Evolutionary conservation across 1,139 yeast species (phyloP).

Genomic region (Candida tetrigidarum): DNA sequence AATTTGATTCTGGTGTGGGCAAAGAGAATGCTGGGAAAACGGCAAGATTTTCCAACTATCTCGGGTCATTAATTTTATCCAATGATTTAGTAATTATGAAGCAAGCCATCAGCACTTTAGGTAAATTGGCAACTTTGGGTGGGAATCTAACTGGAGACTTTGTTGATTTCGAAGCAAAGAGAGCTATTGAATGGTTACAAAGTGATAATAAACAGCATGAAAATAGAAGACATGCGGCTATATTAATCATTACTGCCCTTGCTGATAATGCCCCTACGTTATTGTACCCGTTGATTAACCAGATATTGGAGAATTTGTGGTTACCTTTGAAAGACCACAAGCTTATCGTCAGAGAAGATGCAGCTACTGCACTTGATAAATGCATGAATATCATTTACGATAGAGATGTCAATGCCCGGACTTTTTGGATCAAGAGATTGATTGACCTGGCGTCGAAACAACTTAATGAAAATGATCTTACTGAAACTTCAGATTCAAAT

Average conservation of each 20-base stretch:
- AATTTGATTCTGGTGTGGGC: conserved; percentile 64
- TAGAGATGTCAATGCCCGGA: conserved; percentile 72
- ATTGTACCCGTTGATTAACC: conserved; percentile 75
- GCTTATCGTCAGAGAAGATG: conserved; percentile 74
- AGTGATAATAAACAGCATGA: conserved; percentile 77
- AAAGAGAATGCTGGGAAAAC: conserved; percentile 89
- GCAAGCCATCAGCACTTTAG: conserved; percentile 84
- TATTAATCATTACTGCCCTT: conserved; percentile 78
- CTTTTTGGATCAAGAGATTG: conserved; percentile 74
- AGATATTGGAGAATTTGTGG: conserved; percentile 86
- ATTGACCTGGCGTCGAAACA: conserved; percentile 60
- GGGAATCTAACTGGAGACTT: conserved; percentile 89
- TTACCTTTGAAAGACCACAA: conserved; percentile 82
- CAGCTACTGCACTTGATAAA: conserved; percentile 79
- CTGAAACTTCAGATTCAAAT: conserved; percentile 10
- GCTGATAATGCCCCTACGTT: conserved; percentile 90
- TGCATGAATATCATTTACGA: conserved; percentile 80
- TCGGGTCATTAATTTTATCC: conserved; percentile 80
- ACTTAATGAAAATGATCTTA: conserved; percentile 30
- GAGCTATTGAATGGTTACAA: conserved; percentile 90
- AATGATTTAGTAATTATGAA: conserved; percentile 85
- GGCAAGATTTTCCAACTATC: conserved; percentile 86
- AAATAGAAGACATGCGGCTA: conserved; percentile 87
- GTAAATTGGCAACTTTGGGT: conserved; percentile 87
- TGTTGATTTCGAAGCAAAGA: conserved; percentile 89